Evolutionary conservation across 305 asterid species (phyloP), one percentile per base, ranked within the genome.

Genomic region (Stenogyne calaminthoides): DNA sequence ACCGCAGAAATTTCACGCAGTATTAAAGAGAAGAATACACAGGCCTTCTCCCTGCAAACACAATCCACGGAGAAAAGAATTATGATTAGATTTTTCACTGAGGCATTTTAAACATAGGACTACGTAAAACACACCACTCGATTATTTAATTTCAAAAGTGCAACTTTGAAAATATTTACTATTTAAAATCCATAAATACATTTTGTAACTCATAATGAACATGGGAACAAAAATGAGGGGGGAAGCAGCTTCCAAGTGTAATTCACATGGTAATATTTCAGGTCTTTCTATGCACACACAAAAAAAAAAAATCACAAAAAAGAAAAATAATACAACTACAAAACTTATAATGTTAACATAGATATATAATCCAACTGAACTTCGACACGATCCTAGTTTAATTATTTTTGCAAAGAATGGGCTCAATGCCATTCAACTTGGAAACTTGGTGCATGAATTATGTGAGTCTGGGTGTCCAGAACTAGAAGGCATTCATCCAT

Each of bases 21-120:
- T n/a, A 86, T 10, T 52, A 88, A 72, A 14, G 98, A 86, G 79
- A 90, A 81, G 72, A 95, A 82, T 34, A 83, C 90, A 15, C 86
- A 85, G n/a, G 76, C 88, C 88, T 86, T 88, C 82, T 92, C 99
- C 89, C 99, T 95, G 87, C 71, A 83, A 55, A 83, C 51, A 84
- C 39, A 78, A 71, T 11, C 61, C 77, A 74, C 61, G 69, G 37
- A 60, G 65, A 27, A 22, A 55, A 73, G 52, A 71, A 44, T 57
- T 25, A 55, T 12, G 27, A 69, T 80, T 57, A 80, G 73, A 60
- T 58, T 18, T 36, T 62, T 34, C 3, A 6, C 39, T 1, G 67
- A 39, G 56, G 22, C 54, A 37, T 67, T 27, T 36, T 64, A 70
- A 67, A 73, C 32, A 40, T 49, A 64, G 12, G 55, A 61, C 56